Percentiles rank a stretch among this genome's conserved stretches.
These are phyloP conservation scores for Paramecium pentaurelia DNA, from an alignment of 73 alveolate genomes.

Conservation along the genomic window DNA sequence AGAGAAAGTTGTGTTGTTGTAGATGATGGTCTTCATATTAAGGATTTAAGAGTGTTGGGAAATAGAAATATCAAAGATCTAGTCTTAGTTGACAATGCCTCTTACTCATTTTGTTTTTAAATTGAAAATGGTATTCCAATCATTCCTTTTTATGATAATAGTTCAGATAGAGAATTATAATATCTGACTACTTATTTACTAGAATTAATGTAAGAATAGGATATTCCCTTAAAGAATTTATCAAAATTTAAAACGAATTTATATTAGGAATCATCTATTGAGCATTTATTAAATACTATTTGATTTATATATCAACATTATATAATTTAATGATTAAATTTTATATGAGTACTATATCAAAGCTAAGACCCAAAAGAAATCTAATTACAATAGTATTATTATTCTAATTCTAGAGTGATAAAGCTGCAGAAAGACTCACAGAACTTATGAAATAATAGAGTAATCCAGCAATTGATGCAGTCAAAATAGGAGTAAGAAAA, in stretches of 20 bases:
- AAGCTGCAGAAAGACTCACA: constrained; percentile 60
- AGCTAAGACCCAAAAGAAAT: neutral
- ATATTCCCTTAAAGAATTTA: neutral
- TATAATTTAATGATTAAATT: neutral
- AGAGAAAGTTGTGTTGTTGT: constrained; percentile 89
- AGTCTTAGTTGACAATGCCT: constrained; percentile 92
- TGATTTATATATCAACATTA: neutral
- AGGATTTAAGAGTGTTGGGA: constrained; percentile 88
- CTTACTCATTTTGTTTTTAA: constrained; percentile 85
- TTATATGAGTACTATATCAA: neutral
- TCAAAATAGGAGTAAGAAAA: constrained; percentile 79
- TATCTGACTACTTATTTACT: constrained; percentile 70
- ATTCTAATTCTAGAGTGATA: constrained; percentile 17
- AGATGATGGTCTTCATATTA: constrained; percentile 87
- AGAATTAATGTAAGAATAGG: neutral
- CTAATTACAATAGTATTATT: neutral
- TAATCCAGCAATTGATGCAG: constrained; percentile 55
- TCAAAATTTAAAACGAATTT: neutral
- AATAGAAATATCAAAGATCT: constrained; percentile 83
- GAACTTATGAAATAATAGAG: constrained; percentile 23
- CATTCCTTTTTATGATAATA: constrained; percentile 76
- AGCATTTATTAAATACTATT: neutral
- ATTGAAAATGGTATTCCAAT: constrained; percentile 88
- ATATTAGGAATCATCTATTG: constrained; percentile 12
- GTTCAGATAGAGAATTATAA: constrained; percentile 76